These are phyloP conservation scores for Spencermartinsiella europaea DNA, from an alignment of 805 yeast genomes.

Conservation along the genomic window DNA sequence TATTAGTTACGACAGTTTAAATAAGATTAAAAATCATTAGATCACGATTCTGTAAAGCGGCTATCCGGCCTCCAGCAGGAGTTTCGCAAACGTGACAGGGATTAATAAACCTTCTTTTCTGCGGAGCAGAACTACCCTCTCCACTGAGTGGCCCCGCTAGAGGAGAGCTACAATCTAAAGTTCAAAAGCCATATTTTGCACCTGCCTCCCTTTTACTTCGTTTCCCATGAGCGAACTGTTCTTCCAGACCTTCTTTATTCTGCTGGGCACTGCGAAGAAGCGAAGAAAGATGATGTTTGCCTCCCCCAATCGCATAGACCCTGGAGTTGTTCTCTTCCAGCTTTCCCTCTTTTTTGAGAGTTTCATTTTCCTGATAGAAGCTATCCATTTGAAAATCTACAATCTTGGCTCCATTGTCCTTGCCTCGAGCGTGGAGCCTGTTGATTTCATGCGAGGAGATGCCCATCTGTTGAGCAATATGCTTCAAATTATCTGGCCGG, in stretches of 20 bases:
- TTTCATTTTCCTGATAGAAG: conserved; percentile 35
- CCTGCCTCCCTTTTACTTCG: conserved; percentile 26
- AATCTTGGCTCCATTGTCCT: conserved; percentile 20
- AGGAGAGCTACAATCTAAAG: no score
- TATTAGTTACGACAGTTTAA: no score
- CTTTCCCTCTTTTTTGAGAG: conserved; percentile 31
- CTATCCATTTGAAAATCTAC: conserved; percentile 36
- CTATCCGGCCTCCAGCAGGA: no score
- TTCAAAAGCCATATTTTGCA: conserved; percentile 29
- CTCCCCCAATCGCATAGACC: conserved; percentile 29
- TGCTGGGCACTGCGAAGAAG: conserved; percentile 29
- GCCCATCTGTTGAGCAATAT: conserved; percentile 3
- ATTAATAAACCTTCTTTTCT: no score
- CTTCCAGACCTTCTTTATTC: conserved; percentile 32
- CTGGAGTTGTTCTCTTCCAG: conserved; percentile 29
- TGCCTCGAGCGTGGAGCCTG: background rate
- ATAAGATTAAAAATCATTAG: no score
- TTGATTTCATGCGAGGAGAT: background rate
- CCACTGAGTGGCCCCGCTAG: no score
- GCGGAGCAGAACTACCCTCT: no score
- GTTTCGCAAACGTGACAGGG: no score
- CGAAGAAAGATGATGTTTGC: conserved; percentile 31
- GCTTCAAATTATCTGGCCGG: background rate
- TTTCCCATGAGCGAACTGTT: conserved; percentile 24
- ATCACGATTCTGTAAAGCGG: no score